Evolutionary conservation across 2,329 filamentous ascomycete genomes (phyloP).

Genomic region (Lachnellula suecica): DNA sequence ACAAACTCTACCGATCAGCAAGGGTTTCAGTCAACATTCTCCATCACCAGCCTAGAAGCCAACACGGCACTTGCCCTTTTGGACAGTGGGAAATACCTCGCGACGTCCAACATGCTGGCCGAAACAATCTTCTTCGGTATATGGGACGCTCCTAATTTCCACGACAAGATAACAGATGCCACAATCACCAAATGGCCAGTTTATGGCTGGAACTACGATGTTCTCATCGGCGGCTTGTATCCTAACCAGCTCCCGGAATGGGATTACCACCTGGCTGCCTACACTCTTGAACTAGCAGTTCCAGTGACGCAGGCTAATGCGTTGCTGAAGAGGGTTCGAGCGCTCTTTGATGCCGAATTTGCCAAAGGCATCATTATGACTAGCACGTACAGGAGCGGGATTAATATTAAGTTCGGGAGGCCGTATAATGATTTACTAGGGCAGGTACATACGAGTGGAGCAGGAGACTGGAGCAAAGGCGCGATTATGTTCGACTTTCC

Average conservation of each 20-base stretch:
- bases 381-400: constrained; percentile 17
- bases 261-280: constrained; percentile 16
- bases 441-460: constrained; percentile 12
- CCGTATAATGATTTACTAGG: constrained; percentile 19
- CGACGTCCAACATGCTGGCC: constrained; percentile 17
- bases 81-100: constrained; percentile 16
- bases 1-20: constrained; percentile 9
- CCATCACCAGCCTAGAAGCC: constrained; percentile 17
- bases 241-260: constrained; percentile 14
- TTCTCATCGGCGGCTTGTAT: constrained; percentile 20
- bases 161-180: constrained; percentile 14
- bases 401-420: constrained; percentile 22
- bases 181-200: constrained; percentile 15
- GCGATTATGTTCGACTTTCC: constrained; percentile 23
- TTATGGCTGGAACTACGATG: constrained; percentile 22
- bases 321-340: constrained; percentile 14
- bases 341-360: constrained; percentile 12
- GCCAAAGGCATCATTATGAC: constrained; percentile 18
- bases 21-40: constrained; percentile 20
- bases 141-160: constrained; percentile 20
- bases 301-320: constrained; percentile 17
- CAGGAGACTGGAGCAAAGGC: constrained; percentile 15
- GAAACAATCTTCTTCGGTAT: constrained; percentile 17
- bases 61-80: constrained; percentile 11
- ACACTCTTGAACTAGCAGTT: constrained; percentile 19